Conservation (phyloP, 2,329 filamentous ascomycete species). For the Hirsutella rhossiliensis region DNA sequence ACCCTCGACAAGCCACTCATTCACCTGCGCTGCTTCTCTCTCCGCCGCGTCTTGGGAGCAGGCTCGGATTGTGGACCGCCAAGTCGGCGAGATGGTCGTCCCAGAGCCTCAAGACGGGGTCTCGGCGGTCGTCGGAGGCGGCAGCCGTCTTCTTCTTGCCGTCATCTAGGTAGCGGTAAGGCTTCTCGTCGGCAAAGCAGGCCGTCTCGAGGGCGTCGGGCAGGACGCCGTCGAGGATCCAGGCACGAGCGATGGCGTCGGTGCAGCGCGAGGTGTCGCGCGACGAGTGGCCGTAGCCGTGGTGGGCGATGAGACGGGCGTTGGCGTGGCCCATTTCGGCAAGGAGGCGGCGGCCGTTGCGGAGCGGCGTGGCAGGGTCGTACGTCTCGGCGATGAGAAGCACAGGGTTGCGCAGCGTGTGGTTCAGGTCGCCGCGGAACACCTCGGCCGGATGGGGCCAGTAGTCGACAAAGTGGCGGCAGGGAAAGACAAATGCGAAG, state of each 20-base stretch:
- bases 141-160: background rate
- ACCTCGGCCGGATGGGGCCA: conserved; percentile 34
- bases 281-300: conserved; percentile 36
- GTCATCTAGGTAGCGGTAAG: conserved; percentile 27
- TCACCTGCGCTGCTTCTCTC: background rate
- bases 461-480: conserved; percentile 30
- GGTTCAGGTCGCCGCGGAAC: conserved; percentile 32
- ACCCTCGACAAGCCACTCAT: no score
- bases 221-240: conserved; percentile 27
- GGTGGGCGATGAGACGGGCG: conserved; percentile 33
- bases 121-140: background rate
- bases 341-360: conserved; percentile 31
- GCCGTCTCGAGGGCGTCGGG: conserved; percentile 28
- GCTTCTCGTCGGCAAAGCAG: conserved; percentile 35
- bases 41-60: background rate
- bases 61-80: conserved; percentile 4
- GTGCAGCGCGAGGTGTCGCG: conserved; percentile 33
- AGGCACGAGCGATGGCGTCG: conserved; percentile 25
- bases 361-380: conserved; percentile 36
- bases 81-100: conserved; percentile 9
- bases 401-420: conserved; percentile 29
- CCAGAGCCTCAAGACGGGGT: conserved; percentile 7
- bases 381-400: conserved; percentile 36
- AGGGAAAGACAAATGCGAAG: conserved; percentile 32
- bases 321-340: conserved; percentile 31